Evolutionary conservation across 257 asterid genomes (phyloP).

Genomic region (Leptodermis oblonga): DNA sequence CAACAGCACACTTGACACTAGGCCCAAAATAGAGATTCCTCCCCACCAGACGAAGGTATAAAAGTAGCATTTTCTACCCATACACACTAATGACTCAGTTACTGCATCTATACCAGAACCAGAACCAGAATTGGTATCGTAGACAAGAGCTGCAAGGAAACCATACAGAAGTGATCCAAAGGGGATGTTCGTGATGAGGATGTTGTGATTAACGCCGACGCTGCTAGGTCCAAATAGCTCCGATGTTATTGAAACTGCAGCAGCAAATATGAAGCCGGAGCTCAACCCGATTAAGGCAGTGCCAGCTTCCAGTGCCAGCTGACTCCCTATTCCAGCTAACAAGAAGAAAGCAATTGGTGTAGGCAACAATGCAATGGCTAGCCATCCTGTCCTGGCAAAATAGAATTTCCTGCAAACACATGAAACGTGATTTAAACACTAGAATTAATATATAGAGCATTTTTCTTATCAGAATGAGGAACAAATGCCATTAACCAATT

Average conservation of each 20-base stretch:
- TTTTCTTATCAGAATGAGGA: no score
- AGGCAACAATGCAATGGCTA: constrained; percentile 63
- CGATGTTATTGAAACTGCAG: constrained; percentile 83
- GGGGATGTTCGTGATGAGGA: constrained; percentile 84
- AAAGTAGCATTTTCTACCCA: constrained; percentile 75
- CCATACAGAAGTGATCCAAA: constrained; percentile 81
- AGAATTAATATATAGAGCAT: not conserved
- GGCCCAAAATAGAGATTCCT: constrained; percentile 67
- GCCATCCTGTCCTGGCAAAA: constrained; percentile 90
- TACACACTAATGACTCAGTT: constrained; percentile 52
- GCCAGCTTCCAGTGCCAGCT: constrained; percentile 48
- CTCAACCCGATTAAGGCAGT: constrained; percentile 86
- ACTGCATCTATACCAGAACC: constrained; percentile 5
- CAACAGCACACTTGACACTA: constrained; percentile 53
- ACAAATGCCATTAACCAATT: no score
- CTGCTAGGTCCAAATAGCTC: constrained; percentile 83
- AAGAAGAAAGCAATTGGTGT: constrained; percentile 63
- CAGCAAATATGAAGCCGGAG: constrained; percentile 89
- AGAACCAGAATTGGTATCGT: constrained; percentile 45
- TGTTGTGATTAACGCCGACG: constrained; percentile 85
- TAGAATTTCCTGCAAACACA: constrained; percentile 54
- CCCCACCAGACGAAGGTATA: constrained; percentile 82
- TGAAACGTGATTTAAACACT: not conserved
- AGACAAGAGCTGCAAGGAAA: constrained; percentile 64
- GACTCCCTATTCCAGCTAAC: constrained; percentile 43